Conservation (phyloP, 2,329 filamentous ascomycete species). For the Xylaria arbuscula region DNA sequence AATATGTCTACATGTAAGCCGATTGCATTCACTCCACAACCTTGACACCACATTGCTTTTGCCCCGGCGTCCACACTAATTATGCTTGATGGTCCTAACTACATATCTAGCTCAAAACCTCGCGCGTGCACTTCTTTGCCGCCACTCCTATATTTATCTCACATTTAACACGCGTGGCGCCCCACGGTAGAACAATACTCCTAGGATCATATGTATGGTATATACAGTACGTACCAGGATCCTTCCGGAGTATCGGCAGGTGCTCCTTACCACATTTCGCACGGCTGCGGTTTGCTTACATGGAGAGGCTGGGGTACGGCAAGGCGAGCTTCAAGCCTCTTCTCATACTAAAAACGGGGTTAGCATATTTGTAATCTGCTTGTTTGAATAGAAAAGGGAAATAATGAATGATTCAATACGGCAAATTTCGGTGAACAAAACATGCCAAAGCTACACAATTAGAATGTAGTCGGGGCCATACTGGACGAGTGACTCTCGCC, state of each 20-base stretch:
- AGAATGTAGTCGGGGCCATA: neutral
- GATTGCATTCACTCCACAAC: slow-evolving; percentile 3
- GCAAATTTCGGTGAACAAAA: neutral
- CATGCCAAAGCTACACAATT: neutral
- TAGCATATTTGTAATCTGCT: neutral
- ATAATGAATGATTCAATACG: neutral
- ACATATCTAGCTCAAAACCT: slow-evolving; percentile 11
- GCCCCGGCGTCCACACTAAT: slow-evolving; percentile 6
- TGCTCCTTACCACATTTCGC: neutral
- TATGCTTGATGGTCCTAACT: slow-evolving; percentile 7
- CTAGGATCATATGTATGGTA: neutral
- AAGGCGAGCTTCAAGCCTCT: neutral
- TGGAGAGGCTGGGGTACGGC: neutral
- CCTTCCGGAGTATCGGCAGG: slow-evolving; percentile 8
- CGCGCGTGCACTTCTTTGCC: neutral
- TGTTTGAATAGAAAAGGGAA: neutral
- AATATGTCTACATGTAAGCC: slow-evolving; percentile 18
- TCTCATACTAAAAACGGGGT: neutral
- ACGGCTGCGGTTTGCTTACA: neutral
- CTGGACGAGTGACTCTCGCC: neutral
- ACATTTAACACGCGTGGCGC: slow-evolving; percentile 18
- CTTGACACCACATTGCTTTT: neutral
- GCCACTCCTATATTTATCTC: slow-evolving; percentile 24
- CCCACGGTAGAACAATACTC: neutral
- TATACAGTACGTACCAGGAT: slow-evolving; percentile 3